Evolutionary conservation across 169 alveolate genomes (phyloP), one percentile per base, ranked within the genome.

Genomic region (Babesia sp.): DNA sequence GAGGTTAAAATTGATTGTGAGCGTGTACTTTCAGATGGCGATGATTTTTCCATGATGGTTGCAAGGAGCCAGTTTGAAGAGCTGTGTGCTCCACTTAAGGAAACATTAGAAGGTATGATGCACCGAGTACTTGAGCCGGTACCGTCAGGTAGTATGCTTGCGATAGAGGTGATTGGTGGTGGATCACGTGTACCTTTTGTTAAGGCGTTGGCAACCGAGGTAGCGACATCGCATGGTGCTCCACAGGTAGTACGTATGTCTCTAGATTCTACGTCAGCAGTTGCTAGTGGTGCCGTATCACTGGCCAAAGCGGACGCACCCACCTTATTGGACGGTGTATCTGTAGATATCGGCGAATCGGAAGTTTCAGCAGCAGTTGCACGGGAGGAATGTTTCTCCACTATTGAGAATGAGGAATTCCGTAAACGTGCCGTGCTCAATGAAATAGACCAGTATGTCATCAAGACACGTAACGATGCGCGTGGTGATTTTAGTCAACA

Each of bases 181-280:
- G 87, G 87, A 0, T 79, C 79, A 22, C 56, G 87, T 24, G 75
- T 79, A 14, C 83, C 87, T 6, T 71, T 79, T 42, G 77, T 79
- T 9, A 56, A 70, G 50, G 28, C 14, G 9, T 12, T 79, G 31
- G 70, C 71, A 3, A 44, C 44, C 8, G 70, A 79, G 3, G 42
- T 29, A 33, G 67, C 75, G 6, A 58, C 56, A 6, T 6, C 29
- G 8, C 37, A 3, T 12, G 68, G 39, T 2, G 71, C 72, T 18
- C 28, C 45, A 18, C 71, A 60, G 66, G 70, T 31, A 2, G 64
- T 77, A 36, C 59, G 86, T 36, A 59, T 68, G 64, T 77, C 86
- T 29, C 12, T 77, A 71, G 86, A 77, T 44, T 61, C 86, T 2
- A 77, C 86, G 1, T 77, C 86, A 6, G 79, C 86, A 28, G 51